phyloP scores from a whole-genome alignment of 768 basidiomycete genomes.

The Amanita rubescens region DNA sequence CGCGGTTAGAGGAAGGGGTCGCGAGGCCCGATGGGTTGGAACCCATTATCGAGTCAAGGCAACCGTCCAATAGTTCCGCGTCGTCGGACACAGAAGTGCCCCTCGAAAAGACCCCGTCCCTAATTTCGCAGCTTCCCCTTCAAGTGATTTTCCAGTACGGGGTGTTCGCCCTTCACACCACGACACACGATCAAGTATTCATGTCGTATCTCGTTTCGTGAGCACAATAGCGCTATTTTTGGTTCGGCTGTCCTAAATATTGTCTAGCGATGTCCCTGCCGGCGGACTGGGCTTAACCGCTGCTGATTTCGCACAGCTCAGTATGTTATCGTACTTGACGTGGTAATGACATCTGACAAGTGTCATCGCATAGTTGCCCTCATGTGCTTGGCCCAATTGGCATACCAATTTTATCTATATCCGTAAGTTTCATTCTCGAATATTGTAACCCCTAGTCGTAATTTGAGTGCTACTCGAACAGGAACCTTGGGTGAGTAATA shows the following conservation, averaged over 20 bases:
- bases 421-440: constrained; percentile 46
- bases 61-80: constrained; percentile 22
- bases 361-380: constrained; percentile 56
- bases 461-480: constrained; percentile 15
- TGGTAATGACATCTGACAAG: constrained; percentile 1
- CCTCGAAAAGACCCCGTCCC: constrained; percentile 51
- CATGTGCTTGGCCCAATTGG: constrained; percentile 92
- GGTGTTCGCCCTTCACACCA: constrained; percentile 79
- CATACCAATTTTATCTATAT: constrained; percentile 87
- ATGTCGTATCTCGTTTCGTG: constrained; percentile 87
- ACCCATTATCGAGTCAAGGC: constrained; percentile 44
- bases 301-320: constrained; percentile 87
- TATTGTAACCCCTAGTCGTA: neutral
- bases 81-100: constrained; percentile 31
- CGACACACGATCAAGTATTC: constrained; percentile 88
- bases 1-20: constrained; percentile 31
- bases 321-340: constrained; percentile 32
- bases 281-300: constrained; percentile 93
- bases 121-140: constrained; percentile 71
- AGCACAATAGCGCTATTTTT: constrained; percentile 26
- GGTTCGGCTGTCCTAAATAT: constrained; percentile 1
- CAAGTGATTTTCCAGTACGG: constrained; percentile 89
- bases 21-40: constrained; percentile 32
- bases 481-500: constrained; percentile 56
- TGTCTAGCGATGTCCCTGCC: constrained; percentile 59